Percentiles rank a stretch among this genome's conserved stretches.
Conservation (phyloP, 345 rosid genomes). For the Populus ilicifolia region DNA sequence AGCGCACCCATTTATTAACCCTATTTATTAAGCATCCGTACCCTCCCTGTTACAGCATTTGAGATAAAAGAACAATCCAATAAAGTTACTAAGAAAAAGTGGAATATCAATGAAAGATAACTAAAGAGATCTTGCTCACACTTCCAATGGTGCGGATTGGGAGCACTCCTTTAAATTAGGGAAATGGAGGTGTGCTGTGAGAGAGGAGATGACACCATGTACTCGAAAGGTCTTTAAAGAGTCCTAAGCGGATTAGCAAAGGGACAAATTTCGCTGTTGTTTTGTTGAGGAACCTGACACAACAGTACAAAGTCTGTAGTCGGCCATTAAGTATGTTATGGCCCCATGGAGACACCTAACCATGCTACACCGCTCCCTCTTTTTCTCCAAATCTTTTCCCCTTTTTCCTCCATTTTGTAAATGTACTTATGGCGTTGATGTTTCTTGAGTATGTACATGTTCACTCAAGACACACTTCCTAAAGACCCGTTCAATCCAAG, state of each 20-base stretch:
- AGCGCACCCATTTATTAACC: neutral
- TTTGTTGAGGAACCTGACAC: conserved; percentile 8
- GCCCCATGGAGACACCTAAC: conserved; percentile 31
- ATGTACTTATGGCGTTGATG: neutral
- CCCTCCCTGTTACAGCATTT: neutral
- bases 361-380: conserved; percentile 3
- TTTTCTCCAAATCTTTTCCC: neutral
- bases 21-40: neutral
- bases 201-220: neutral
- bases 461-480: conserved; percentile 19
- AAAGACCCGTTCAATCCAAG: conserved; percentile 26
- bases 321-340: conserved; percentile 21
- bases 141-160: neutral
- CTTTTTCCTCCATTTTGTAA: neutral
- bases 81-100: neutral
- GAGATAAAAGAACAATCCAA: neutral
- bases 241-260: neutral
- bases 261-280: conserved; percentile 27
- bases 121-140: neutral
- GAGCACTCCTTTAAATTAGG: conserved; percentile 6
- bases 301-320: conserved; percentile 11
- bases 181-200: neutral
- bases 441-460: neutral
- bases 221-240: neutral
- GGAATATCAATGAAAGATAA: neutral